Evolutionary conservation across 805 yeast genomes (phyloP).

Genomic region (Ogataea zsoltii): DNA sequence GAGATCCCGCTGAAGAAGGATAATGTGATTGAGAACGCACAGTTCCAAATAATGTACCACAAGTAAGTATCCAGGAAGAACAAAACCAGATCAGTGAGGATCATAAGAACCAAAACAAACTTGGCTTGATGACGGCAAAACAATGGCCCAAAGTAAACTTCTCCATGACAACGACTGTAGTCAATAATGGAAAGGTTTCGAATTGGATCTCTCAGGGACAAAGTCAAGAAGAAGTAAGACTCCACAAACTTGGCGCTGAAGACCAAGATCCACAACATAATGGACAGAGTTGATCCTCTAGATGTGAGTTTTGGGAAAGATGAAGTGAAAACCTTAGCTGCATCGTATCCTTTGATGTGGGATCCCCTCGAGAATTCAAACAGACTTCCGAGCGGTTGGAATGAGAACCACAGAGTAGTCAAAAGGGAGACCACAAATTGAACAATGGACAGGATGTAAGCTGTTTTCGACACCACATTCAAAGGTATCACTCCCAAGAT

Average conservation of each 20-base stretch:
- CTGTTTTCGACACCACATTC: slow-evolving; percentile 37
- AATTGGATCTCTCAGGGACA: slow-evolving; percentile 53
- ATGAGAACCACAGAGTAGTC: slow-evolving; percentile 43
- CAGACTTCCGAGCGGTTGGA: slow-evolving; percentile 38
- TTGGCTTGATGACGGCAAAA: slow-evolving; percentile 45
- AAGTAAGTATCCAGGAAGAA: slow-evolving; percentile 57
- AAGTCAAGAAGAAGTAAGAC: slow-evolving; percentile 54
- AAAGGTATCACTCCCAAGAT: slow-evolving; percentile 40
- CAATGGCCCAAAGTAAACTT: slow-evolving; percentile 39
- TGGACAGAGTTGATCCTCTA: slow-evolving; percentile 41
- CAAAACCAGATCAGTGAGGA: slow-evolving; percentile 46
- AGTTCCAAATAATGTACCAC: slow-evolving; percentile 60
- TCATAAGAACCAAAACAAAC: slow-evolving; percentile 42
- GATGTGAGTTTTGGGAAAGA: slow-evolving; percentile 43
- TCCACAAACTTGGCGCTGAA: slow-evolving; percentile 52
- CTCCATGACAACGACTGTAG: slow-evolving; percentile 46
- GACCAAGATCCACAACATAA: slow-evolving; percentile 47
- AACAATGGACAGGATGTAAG: slow-evolving; percentile 38
- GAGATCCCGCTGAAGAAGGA: slow-evolving; percentile 55
- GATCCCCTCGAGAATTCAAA: slow-evolving; percentile 29
- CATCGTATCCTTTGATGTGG: slow-evolving; percentile 30
- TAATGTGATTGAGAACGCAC: slow-evolving; percentile 47
- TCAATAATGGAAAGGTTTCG: slow-evolving; percentile 47
- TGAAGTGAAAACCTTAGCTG: slow-evolving; percentile 43
- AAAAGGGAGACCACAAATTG: slow-evolving; percentile 46